Evolutionary conservation across 495 filamentous ascomycete genomes (phyloP).

Genomic region (Wilcoxina mikolae): DNA sequence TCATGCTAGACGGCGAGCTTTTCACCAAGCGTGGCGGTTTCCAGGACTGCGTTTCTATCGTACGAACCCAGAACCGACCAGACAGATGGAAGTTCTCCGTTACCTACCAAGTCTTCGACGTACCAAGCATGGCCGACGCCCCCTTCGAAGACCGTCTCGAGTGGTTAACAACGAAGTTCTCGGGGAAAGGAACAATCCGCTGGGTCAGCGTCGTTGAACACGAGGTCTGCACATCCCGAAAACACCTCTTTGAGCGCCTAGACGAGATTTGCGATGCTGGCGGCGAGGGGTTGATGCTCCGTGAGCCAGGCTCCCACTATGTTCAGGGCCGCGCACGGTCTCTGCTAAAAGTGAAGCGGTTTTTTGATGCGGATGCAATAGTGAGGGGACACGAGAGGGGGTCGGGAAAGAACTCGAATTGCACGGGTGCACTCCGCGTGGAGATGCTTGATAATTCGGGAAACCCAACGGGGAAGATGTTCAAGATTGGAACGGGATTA

Average conservation of each 20-base stretch:
- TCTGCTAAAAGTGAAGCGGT: slow-evolving; percentile 26
- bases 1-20: slow-evolving; percentile 26
- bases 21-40: slow-evolving; percentile 26
- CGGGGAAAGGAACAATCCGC: slow-evolving; percentile 11
- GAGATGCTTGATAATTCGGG: slow-evolving; percentile 26
- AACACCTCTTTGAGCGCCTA: slow-evolving; percentile 21
- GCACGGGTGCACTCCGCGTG: slow-evolving; percentile 19
- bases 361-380: slow-evolving; percentile 27
- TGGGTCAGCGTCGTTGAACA: slow-evolving; percentile 25
- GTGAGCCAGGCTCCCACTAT: slow-evolving; percentile 21
- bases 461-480: slow-evolving; percentile 24
- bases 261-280: slow-evolving; percentile 16
- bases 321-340: slow-evolving; percentile 22
- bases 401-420: slow-evolving; percentile 21
- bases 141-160: slow-evolving; percentile 24
- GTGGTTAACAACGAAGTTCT: slow-evolving; percentile 15
- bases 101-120: slow-evolving; percentile 27
- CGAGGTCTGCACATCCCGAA: slow-evolving; percentile 10
- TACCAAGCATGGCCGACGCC: slow-evolving; percentile 15
- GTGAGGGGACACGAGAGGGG: slow-evolving; percentile 25
- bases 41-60: slow-evolving; percentile 28
- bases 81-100: slow-evolving; percentile 28
- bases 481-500: slow-evolving; percentile 27
- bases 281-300: slow-evolving; percentile 28
- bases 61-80: slow-evolving; percentile 23